Evolutionary conservation across 805 yeast genomes (phyloP), one percentile per base, ranked within the genome.

Genomic region (Gaillardinia entomophila): DNA sequence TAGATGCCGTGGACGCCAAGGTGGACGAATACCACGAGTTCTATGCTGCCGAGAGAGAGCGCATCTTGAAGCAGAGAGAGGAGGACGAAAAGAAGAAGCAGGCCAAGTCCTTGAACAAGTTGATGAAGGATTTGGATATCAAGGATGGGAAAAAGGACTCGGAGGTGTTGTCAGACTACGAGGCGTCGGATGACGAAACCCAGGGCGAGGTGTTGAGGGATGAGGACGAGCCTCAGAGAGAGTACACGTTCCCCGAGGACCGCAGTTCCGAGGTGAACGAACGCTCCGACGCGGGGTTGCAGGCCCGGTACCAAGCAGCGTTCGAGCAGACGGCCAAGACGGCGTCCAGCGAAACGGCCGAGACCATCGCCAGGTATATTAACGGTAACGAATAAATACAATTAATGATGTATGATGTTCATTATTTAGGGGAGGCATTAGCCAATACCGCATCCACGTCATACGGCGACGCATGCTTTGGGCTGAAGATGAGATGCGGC

Each of bases 81-180:
- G 81, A 79, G 38, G 79, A 78, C 34, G 95, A 84, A 49, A 77
- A 78, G 53, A 62, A 67, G 48, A 69, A 80, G 46, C 86, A 87
- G 55, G 81, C 85, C 23, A 72, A 77, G 43, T 79, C 82, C 17
- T 63, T 92, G 47, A 68, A 73, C 28, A 71, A 78, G 41, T 65
- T 92, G 45, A 84, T 92, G 86, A 80, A 80, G 40, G 99, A 92
- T 56, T 66, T 92, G 49, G 95, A 95, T 12, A 61, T 88, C 27
- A 62, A 69, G 28, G 75, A 62, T 24, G 36, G 34, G 4, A 35
- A 45, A 26, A 42, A 53, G 27, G 68, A 64, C 34, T 66, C 71
- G 1, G 72, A 72, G 30, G 79, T 74, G 10, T 55, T 74, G 23
- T 71, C 77, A 1, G 80, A 74, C 45, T 58, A 58, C 30, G 49